A percentile compares a stretch with the other conserved stretches of the same genome.
phyloP scores from a whole-genome alignment of 148 eudicot genomes.

The Salicornia ramosissima region DNA sequence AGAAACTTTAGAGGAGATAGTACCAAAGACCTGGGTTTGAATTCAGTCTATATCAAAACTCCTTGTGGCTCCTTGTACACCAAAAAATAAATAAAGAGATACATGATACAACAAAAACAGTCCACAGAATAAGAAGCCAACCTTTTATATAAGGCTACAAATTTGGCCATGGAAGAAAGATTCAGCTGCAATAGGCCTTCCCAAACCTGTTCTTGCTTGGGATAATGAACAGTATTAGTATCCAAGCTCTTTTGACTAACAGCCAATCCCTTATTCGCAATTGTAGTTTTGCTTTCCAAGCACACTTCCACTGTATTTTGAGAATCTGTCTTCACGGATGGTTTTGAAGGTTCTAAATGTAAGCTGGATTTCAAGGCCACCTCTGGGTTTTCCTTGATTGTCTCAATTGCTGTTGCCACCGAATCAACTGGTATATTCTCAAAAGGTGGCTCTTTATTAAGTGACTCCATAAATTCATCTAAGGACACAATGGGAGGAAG shows the following conservation, averaged over 20 bases:
- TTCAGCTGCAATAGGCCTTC: conserved; percentile 72
- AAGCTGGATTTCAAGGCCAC: conserved; percentile 14
- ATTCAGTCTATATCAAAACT: too few relatives aligned
- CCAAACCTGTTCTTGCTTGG: conserved; percentile 53
- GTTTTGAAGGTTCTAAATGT: conserved; percentile 32
- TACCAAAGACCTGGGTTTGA: too few relatives aligned
- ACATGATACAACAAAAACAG: conserved; percentile 2
- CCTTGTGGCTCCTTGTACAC: too few relatives aligned
- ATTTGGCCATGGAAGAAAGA: conserved; percentile 48
- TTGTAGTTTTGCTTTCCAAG: conserved; percentile 28
- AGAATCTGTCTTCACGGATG: conserved; percentile 17
- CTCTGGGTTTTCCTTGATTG: conserved; percentile 35
- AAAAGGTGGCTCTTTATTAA: conserved; percentile 89
- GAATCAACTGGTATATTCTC: conserved; percentile 53
- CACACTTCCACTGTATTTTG: conserved; percentile 27
- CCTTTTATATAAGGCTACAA: conserved; percentile 67
- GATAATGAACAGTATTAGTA: conserved; percentile 20
- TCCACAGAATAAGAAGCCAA: conserved; percentile 22
- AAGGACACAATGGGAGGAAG: conserved; percentile 90
- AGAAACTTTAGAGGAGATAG: too few relatives aligned
- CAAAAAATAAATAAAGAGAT: too few relatives aligned
- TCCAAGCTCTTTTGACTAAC: conserved; percentile 27
- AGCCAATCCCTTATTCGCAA: conserved; percentile 24
- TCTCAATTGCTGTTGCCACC: conserved; percentile 22
- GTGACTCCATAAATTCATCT: conserved; percentile 95